A percentile compares a stretch with the other conserved stretches of the same genome.
Conservation (phyloP, 257 asterid species). For the Ehretia macrophylla region DNA sequence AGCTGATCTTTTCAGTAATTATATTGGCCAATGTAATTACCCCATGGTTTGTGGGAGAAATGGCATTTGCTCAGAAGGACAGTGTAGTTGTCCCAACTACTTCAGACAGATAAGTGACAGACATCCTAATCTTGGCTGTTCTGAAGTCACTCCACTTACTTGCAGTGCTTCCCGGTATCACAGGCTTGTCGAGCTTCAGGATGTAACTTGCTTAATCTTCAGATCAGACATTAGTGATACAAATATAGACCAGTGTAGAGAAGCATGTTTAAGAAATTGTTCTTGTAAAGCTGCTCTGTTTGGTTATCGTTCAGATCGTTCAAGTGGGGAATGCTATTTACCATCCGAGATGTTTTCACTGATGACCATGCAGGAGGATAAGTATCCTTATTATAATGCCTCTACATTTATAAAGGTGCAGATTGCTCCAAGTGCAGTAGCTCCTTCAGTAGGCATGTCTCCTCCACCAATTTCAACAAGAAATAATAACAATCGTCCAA, state of each 20-base stretch:
- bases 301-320: constrained; percentile 18
- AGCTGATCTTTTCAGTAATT: constrained; percentile 22
- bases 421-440: too few species aligned
- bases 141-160: constrained; percentile 19
- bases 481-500: neutral
- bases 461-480: too few species aligned
- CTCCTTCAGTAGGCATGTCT: too few species aligned
- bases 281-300: constrained; percentile 47
- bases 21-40: constrained; percentile 22
- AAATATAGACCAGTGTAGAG: constrained; percentile 23
- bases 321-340: constrained; percentile 29
- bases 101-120: constrained; percentile 22
- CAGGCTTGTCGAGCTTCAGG: constrained; percentile 30
- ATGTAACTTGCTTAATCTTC: constrained; percentile 26
- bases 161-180: constrained; percentile 23
- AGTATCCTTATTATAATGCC: constrained; percentile 17
- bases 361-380: constrained; percentile 18
- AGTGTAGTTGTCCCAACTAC: constrained; percentile 37
- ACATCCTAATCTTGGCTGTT: constrained; percentile 40
- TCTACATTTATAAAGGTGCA: constrained; percentile 22
- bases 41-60: constrained; percentile 41
- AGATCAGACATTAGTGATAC: constrained; percentile 3
- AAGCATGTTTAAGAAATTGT: constrained; percentile 34
- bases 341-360: constrained; percentile 35
- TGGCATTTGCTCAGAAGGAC: constrained; percentile 37